Evolutionary conservation across 805 yeast species (phyloP).

Genomic region (Helenozyma rhizophorensis): DNA sequence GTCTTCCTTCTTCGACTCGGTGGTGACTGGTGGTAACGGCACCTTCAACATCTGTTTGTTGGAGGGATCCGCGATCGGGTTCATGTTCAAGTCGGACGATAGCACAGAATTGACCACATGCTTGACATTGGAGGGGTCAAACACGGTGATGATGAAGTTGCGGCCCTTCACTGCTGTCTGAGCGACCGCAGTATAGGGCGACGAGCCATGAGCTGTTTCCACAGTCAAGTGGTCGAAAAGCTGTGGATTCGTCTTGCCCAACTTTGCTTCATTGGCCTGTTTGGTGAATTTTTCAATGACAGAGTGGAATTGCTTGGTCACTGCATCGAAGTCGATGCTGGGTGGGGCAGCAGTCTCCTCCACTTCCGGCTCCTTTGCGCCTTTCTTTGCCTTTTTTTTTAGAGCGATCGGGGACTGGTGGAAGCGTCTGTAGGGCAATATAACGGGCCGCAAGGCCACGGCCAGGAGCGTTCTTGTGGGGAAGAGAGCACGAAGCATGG

Average conservation of each 20-base stretch:
- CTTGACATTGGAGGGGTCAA: conserved; percentile 73
- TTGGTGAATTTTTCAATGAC: conserved; percentile 51
- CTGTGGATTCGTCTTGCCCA: conserved; percentile 65
- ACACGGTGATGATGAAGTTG: conserved; percentile 72
- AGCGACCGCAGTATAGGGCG: conserved; percentile 60
- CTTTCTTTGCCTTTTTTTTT: conserved; percentile 13
- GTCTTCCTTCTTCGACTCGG: conserved; percentile 56
- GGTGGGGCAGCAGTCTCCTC: conserved; percentile 5
- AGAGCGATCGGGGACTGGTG: conserved; percentile 5
- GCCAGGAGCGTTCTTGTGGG: neutral
- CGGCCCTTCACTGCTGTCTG: conserved; percentile 69
- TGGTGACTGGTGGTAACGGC: conserved; percentile 69
- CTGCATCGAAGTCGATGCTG: conserved; percentile 27
- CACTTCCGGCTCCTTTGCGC: conserved; percentile 4
- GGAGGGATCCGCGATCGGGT: conserved; percentile 71
- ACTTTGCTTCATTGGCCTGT: conserved; percentile 56
- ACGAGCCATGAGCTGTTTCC: conserved; percentile 41
- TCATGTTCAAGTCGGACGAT: conserved; percentile 65
- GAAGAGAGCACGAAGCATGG: conserved; percentile 7
- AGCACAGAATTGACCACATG: conserved; percentile 67
- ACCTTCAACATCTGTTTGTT: conserved; percentile 72
- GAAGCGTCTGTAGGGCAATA: conserved; percentile 1
- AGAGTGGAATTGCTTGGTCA: conserved; percentile 41
- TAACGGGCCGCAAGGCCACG: no score
- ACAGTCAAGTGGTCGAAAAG: conserved; percentile 61